Evolutionary conservation across 352 stramenopile genomes (phyloP).

Genomic region (Thalassiosira mediterranea): DNA sequence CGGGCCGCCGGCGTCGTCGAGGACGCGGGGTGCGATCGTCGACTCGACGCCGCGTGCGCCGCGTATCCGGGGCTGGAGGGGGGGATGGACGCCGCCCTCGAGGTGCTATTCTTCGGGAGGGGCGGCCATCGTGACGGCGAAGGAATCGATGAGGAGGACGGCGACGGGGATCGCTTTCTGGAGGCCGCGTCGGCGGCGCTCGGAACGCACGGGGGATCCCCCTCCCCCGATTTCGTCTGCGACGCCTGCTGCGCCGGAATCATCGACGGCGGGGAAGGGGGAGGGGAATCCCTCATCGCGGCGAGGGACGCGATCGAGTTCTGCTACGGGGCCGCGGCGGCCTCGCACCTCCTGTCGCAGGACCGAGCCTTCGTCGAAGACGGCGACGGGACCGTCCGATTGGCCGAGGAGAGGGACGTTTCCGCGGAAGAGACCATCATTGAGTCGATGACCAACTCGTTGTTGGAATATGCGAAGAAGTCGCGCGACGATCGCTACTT

Average conservation of each 20-base stretch:
- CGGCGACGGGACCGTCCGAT: neutral
- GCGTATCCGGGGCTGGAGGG: no score
- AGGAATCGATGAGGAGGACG: slow-evolving; percentile 1
- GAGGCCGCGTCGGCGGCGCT: slow-evolving; percentile 20
- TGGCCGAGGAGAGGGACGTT: slow-evolving; percentile 18
- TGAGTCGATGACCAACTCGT: slow-evolving; percentile 34
- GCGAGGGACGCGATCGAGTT: slow-evolving; percentile 30
- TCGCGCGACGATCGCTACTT: slow-evolving; percentile 8
- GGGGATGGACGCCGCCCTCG: no score
- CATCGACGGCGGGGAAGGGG: neutral
- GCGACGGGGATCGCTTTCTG: no score
- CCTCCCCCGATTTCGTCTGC: slow-evolving; percentile 29
- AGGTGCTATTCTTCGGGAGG: slow-evolving; percentile 16
- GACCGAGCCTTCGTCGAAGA: slow-evolving; percentile 23
- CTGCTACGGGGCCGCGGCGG: slow-evolving; percentile 19
- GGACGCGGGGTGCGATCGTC: no score
- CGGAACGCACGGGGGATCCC: neutral
- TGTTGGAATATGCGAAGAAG: slow-evolving; percentile 40
- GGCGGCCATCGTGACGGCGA: neutral
- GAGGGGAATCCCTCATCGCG: slow-evolving; percentile 5
- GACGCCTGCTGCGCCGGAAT: neutral
- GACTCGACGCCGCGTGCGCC: no score
- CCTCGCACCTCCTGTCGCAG: slow-evolving; percentile 30
- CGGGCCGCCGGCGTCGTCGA: no score
- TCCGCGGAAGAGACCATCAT: slow-evolving; percentile 16